A percentile compares a stretch with the other conserved stretches of the same genome.
Evolutionary conservation across 2,329 filamentous ascomycete genomes (phyloP).

Genomic region (Botrytis byssoidea): DNA sequence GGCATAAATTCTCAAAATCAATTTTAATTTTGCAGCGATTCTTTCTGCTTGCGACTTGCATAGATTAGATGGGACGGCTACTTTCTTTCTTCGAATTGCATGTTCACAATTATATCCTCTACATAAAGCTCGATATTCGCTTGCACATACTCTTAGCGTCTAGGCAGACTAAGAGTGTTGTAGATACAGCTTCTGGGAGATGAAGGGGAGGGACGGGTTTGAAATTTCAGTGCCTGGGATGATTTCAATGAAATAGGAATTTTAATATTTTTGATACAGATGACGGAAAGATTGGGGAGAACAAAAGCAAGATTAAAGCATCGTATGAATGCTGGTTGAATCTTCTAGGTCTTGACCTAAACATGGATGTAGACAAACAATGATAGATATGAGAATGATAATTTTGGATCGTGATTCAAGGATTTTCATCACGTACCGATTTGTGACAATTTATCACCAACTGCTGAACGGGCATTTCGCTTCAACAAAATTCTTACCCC

Average conservation of each 20-base stretch:
- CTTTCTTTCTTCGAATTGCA: constrained; percentile 8
- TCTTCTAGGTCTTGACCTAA: not conserved
- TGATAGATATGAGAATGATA: constrained; percentile 1
- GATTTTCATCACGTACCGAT: not conserved
- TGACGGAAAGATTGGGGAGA: not conserved
- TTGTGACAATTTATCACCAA: not conserved
- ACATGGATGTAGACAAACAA: constrained; percentile 7
- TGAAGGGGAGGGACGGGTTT: not conserved
- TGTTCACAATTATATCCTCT: constrained; percentile 7
- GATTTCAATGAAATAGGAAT: constrained; percentile 3
- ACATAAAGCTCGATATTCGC: constrained; percentile 6
- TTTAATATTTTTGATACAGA: constrained; percentile 2
- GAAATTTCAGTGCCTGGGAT: constrained; percentile 3
- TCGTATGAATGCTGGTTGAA: not conserved
- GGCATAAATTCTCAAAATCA: constrained; percentile 47
- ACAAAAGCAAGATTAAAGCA: not conserved
- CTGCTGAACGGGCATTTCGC: not conserved
- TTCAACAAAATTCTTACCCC: not conserved
- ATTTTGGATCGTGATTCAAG: not conserved
- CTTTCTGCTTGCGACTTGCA: constrained; percentile 5
- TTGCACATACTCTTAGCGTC: constrained; percentile 10
- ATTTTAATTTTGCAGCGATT: constrained; percentile 12
- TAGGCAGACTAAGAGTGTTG: not conserved
- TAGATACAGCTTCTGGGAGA: not conserved
- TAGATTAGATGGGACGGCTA: not conserved